A percentile compares a stretch with the other conserved stretches of the same genome.
These are phyloP conservation scores for Alternaria sp. DNA, from an alignment of 2,329 filamentous ascomycete species.

Conservation along the genomic window DNA sequence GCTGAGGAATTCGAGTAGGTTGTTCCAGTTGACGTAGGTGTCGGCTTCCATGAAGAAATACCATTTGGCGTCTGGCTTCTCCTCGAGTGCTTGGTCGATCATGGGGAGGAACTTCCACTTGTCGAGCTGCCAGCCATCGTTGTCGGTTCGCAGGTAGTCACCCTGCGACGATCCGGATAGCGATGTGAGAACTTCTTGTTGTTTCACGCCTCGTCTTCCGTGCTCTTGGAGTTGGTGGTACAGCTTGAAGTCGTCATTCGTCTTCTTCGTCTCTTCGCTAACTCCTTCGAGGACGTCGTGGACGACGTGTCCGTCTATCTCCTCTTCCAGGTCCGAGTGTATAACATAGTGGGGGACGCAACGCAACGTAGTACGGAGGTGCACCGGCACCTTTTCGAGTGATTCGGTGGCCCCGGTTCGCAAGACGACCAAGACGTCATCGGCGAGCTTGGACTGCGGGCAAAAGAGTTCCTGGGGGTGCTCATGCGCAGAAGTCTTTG, in stretches of 20 bases:
- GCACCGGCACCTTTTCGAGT: conserved; percentile 62
- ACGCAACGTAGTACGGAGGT: conserved; percentile 62
- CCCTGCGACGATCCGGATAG: conserved; percentile 43
- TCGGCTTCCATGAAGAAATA: conserved; percentile 49
- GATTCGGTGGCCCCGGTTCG: conserved; percentile 67
- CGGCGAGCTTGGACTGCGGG: conserved; percentile 43
- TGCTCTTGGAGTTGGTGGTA: conserved; percentile 57
- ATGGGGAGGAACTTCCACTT: conserved; percentile 67
- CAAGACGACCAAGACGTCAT: conserved; percentile 64
- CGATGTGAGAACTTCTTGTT: conserved; percentile 36
- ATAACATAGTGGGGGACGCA: conserved; percentile 63
- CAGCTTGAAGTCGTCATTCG: conserved; percentile 59
- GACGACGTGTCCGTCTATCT: conserved; percentile 58
- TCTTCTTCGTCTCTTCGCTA: conserved; percentile 42
- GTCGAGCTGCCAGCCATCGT: conserved; percentile 60
- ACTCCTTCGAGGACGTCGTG: conserved; percentile 56
- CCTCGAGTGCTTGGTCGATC: conserved; percentile 55
- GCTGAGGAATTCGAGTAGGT: conserved; percentile 49
- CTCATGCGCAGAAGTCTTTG: conserved; percentile 24
- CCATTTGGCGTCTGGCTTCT: conserved; percentile 47
- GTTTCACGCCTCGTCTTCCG: conserved; percentile 52
- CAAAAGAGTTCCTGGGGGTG: conserved; percentile 34
- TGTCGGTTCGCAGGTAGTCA: conserved; percentile 44
- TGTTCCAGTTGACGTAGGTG: conserved; percentile 47
- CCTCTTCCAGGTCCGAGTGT: conserved; percentile 65